These are phyloP conservation scores for Cetraspora pellucida DNA, from an alignment of 192 early-diverging fungal genomes.

Conservation along the genomic window DNA sequence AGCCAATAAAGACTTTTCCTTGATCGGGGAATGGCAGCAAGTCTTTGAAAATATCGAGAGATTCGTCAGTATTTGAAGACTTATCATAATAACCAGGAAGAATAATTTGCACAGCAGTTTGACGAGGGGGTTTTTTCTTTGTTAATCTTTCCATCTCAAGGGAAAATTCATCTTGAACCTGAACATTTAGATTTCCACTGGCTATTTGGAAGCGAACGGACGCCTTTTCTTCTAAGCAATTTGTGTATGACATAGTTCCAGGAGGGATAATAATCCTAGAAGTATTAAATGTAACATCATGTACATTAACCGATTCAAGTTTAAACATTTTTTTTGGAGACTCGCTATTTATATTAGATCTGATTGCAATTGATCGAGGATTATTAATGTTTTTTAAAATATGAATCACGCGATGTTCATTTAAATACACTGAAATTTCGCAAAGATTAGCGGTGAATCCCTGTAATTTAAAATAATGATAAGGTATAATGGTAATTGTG, in stretches of 20 bases:
- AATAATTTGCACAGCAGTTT: slow-evolving; percentile 69
- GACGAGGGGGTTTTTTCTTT: slow-evolving; percentile 78
- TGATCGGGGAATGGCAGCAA: slow-evolving; percentile 74
- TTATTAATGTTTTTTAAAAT: slow-evolving; percentile 64
- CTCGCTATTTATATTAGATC: slow-evolving; percentile 45
- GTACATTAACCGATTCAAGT: slow-evolving; percentile 60
- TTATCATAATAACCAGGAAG: slow-evolving; percentile 70
- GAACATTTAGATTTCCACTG: slow-evolving; percentile 57
- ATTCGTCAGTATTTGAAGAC: not conserved
- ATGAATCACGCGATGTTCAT: slow-evolving; percentile 59
- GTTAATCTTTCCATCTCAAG: slow-evolving; percentile 85
- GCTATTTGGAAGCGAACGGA: slow-evolving; percentile 73
- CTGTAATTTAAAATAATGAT: slow-evolving; percentile 42
- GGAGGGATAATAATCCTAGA: no score
- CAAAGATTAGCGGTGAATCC: slow-evolving; percentile 75
- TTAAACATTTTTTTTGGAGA: slow-evolving; percentile 77
- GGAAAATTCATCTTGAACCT: slow-evolving; percentile 53
- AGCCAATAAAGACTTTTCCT: slow-evolving; percentile 87
- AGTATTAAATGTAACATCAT: slow-evolving; percentile 53
- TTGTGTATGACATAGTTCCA: slow-evolving; percentile 20
- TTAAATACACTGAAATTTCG: slow-evolving; percentile 64
- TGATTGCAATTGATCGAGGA: slow-evolving; percentile 62
- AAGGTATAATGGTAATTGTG: not conserved
- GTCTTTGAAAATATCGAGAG: slow-evolving; percentile 62
- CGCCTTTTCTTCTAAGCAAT: slow-evolving; percentile 36